Evolutionary conservation across 75 land plant species (phyloP), one percentile per base, ranked within the genome.

Genomic region (Ceratopteris richardii): DNA sequence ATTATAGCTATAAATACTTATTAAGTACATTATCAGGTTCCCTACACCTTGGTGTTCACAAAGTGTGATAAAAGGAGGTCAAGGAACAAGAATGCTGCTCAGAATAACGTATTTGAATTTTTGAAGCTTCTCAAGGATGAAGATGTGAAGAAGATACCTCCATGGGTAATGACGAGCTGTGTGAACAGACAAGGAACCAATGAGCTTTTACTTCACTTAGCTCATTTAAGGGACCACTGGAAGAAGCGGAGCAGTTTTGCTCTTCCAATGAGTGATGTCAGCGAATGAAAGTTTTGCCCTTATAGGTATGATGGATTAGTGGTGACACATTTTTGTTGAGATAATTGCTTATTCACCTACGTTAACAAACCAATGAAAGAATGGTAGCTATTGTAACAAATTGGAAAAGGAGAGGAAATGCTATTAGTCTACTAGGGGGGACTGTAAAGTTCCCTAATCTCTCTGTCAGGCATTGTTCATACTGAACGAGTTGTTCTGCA

Each of bases 61-160:
- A 73, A 73, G 30, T 73, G 76, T 56, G 76, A 73, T 30, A 66
- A 61, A 58, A 66, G 61, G 76, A 73, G 60, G 23, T 60, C 70
- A 57, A 73, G 61, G 25, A 71, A 65, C 33, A 66, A 61, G 41
- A 64, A 71, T 19, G 71, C 54, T 16, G 54, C 76, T 14, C 73
- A 65, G 29, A 70, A 66, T 41, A 73, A 73, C 31, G 70, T 73
- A 14, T 26, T 36, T 41, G 70, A 59, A 10, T 73, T 73, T 44
- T 40, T 66, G n/a, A 33, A 48, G 28, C 20, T 27, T 42, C 48
- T 73, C 52, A 61, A 60, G 44, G n/a, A n/a, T n/a, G 52, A 30
- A 25, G 40, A 42, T 19, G 57, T 37, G 40, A 47, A 29, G 12
- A 55, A 66, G 31, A 11, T 50, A 28, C 68, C 62, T n/a, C 76